Percentiles rank a stretch among this genome's conserved stretches.
Conservation (phyloP, 257 asterid species). For the Capsicum rhomboideum region DNA sequence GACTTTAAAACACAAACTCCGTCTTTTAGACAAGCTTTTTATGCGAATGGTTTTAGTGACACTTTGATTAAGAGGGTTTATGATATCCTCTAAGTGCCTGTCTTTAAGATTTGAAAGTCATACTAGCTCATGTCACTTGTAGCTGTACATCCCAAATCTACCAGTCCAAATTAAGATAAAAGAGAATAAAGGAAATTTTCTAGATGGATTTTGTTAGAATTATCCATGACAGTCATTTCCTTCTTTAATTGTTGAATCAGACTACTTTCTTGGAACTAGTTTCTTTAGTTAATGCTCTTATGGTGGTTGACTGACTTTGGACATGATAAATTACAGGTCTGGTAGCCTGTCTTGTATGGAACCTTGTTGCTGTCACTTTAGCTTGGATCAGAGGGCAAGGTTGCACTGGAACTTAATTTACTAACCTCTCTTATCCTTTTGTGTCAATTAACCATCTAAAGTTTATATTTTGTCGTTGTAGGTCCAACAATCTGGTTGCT, state of each 20-base stretch:
- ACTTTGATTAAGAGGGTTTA: background rate
- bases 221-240: background rate
- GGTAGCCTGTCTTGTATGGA: slow-evolving; percentile 64
- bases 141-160: background rate
- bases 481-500: slow-evolving; percentile 83
- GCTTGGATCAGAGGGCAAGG: slow-evolving; percentile 93
- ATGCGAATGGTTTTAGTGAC: background rate
- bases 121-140: background rate
- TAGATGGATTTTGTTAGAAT: background rate
- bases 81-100: background rate
- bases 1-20: background rate
- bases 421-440: background rate
- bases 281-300: background rate
- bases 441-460: background rate
- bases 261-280: background rate
- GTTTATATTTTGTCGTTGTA: slow-evolving; percentile 7
- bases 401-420: slow-evolving; percentile 19
- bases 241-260: background rate
- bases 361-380: slow-evolving; percentile 55
- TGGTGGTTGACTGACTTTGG: slow-evolving; percentile 2
- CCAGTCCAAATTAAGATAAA: background rate
- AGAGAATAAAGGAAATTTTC: background rate
- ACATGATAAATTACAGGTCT: slow-evolving; percentile 48
- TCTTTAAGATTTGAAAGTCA: background rate
- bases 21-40: background rate